phyloP scores from a whole-genome alignment of 495 filamentous ascomycete species.

The Talaromyces borbonicus region DNA sequence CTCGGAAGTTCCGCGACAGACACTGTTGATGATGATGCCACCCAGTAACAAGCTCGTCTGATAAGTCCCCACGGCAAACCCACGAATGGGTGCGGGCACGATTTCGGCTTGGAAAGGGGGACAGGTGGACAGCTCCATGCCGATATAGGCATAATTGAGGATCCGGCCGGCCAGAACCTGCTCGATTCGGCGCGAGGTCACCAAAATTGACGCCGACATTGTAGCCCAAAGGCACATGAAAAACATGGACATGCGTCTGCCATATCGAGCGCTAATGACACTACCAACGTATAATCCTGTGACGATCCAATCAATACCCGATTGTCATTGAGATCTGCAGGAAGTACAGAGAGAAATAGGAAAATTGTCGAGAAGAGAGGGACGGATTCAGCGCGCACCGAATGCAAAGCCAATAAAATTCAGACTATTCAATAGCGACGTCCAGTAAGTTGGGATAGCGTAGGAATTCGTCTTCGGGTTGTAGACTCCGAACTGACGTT shows the following conservation, averaged over 20 bases:
- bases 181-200: conserved; percentile 18
- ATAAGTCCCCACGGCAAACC: conserved; percentile 25
- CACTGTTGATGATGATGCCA: conserved; percentile 20
- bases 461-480: conserved; percentile 12
- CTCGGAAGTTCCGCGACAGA: conserved; percentile 19
- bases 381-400: conserved; percentile 11
- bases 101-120: conserved; percentile 24
- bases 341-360: neutral
- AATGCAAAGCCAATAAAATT: conserved; percentile 21
- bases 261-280: conserved; percentile 20
- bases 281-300: conserved; percentile 20
- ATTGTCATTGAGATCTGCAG: neutral
- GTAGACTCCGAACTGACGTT: conserved; percentile 18
- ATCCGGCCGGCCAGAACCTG: conserved; percentile 25
- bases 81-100: conserved; percentile 22
- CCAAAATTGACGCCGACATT: conserved; percentile 20
- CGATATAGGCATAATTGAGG: conserved; percentile 27
- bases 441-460: conserved; percentile 15
- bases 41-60: conserved; percentile 17
- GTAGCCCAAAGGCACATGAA: conserved; percentile 25
- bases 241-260: conserved; percentile 25
- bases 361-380: neutral
- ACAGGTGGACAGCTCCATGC: conserved; percentile 25
- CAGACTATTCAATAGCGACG: conserved; percentile 22
- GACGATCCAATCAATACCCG: neutral